phyloP scores from a whole-genome alignment of 192 early-diverging fungal genomes.

The Umbelopsis isabellina region DNA sequence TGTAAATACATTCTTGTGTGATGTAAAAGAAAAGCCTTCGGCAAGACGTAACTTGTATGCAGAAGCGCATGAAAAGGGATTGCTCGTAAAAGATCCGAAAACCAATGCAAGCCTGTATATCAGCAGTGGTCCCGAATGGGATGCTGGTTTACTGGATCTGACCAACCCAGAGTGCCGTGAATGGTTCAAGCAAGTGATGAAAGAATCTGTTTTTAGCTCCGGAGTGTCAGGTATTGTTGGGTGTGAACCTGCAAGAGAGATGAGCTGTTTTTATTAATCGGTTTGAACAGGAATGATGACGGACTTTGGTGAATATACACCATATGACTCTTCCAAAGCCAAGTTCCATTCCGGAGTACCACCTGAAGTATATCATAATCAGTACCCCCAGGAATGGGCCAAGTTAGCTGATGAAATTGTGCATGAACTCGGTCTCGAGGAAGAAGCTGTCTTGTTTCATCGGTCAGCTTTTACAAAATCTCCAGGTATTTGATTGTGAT shows the following conservation, averaged over 20 bases:
- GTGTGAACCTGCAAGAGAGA: not conserved
- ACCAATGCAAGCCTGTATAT: conserved; percentile 16
- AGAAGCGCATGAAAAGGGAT: conserved; percentile 36
- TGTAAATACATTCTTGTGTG: conserved; percentile 42
- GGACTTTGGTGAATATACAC: conserved; percentile 45
- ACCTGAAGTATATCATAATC: conserved; percentile 38
- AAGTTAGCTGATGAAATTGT: conserved; percentile 34
- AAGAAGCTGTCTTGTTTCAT: conserved; percentile 37
- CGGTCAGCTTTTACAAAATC: conserved; percentile 38
- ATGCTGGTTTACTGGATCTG: conserved; percentile 42
- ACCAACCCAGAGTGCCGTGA: conserved; percentile 39
- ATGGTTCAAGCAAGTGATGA: conserved; percentile 45
- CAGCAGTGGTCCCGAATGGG: conserved; percentile 29
- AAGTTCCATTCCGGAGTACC: conserved; percentile 26
- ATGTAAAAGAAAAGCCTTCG: conserved; percentile 27
- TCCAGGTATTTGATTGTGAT: conserved; percentile 22
- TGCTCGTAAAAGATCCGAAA: conserved; percentile 26
- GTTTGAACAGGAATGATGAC: conserved; percentile 35
- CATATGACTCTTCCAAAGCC: conserved; percentile 18
- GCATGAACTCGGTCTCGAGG: conserved; percentile 27
- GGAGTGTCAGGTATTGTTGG: conserved; percentile 34
- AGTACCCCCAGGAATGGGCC: conserved; percentile 43
- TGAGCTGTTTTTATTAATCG: not conserved
- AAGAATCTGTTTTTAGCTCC: conserved; percentile 32
- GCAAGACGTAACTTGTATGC: conserved; percentile 33